phyloP scores from a whole-genome alignment of 495 filamentous ascomycete species.

The Saxispiralis lemnorum region DNA sequence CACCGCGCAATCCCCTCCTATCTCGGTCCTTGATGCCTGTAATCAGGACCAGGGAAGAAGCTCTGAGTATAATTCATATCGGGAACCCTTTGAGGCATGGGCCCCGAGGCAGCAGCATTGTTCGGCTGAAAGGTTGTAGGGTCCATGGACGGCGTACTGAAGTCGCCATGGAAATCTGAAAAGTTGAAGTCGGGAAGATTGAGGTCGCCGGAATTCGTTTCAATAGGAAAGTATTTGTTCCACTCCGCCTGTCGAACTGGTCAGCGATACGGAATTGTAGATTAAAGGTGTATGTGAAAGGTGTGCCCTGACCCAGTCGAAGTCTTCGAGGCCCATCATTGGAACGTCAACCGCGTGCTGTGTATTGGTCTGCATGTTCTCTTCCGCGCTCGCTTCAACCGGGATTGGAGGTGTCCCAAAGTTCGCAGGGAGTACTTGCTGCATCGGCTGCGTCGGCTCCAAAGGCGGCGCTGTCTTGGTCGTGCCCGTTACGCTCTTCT shows the following conservation, averaged over 20 bases:
- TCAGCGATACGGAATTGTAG: neutral
- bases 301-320: conserved; percentile 12
- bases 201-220: conserved; percentile 13
- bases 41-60: neutral
- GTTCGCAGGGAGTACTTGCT: neutral
- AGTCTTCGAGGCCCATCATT: conserved; percentile 11
- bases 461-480: neutral
- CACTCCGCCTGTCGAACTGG: conserved; percentile 7
- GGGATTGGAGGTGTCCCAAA: conserved; percentile 10
- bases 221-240: conserved; percentile 14
- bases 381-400: neutral
- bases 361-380: conserved; percentile 3
- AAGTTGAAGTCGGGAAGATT: conserved; percentile 13
- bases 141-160: conserved; percentile 1
- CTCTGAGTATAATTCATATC: neutral
- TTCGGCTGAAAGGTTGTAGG: neutral
- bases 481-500: neutral
- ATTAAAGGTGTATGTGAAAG: neutral
- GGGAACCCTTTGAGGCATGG: too few species aligned
- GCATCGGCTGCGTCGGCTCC: neutral
- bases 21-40: neutral
- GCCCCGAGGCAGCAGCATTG: too few species aligned
- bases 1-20: too few species aligned
- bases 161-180: conserved; percentile 6
- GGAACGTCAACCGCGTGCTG: conserved; percentile 1